phyloP scores from a whole-genome alignment of 805 yeast species.

The Maudiozyma serrabonitensis region DNA sequence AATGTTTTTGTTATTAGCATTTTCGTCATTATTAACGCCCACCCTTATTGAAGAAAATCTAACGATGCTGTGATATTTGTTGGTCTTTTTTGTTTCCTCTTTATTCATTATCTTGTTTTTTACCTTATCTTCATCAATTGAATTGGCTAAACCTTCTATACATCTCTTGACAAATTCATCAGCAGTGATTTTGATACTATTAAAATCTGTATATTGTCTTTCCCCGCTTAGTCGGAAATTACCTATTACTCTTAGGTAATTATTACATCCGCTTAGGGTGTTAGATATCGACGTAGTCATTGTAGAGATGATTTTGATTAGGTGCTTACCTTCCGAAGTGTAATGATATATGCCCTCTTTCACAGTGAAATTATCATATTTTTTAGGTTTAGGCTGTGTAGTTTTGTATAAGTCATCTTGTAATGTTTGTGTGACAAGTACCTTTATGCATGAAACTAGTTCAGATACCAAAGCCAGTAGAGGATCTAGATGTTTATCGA shows the following conservation, averaged over 20 bases:
- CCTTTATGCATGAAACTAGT: conserved; percentile 54
- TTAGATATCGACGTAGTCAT: conserved; percentile 47
- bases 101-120: conserved; percentile 2
- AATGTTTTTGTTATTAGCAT: not conserved
- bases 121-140: conserved; percentile 26
- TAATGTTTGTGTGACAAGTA: conserved; percentile 47
- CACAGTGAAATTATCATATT: conserved; percentile 10
- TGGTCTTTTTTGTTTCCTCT: not conserved
- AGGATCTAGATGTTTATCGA: conserved; percentile 43
- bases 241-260: conserved; percentile 48
- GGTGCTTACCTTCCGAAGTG: conserved; percentile 57
- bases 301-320: conserved; percentile 49
- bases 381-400: conserved; percentile 3
- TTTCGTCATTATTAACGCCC: not conserved
- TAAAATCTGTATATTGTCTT: conserved; percentile 59
- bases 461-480: conserved; percentile 53
- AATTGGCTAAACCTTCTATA: conserved; percentile 48
- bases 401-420: conserved; percentile 27
- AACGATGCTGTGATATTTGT: conserved; percentile 10
- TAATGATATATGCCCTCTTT: conserved; percentile 36
- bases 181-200: conserved; percentile 46
- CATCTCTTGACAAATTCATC: conserved; percentile 51
- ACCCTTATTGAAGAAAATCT: conserved; percentile 23
- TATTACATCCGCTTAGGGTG: conserved; percentile 42
- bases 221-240: conserved; percentile 52